Conservation (phyloP, 805 yeast species). For the Cyberlindnera suaveolens region DNA sequence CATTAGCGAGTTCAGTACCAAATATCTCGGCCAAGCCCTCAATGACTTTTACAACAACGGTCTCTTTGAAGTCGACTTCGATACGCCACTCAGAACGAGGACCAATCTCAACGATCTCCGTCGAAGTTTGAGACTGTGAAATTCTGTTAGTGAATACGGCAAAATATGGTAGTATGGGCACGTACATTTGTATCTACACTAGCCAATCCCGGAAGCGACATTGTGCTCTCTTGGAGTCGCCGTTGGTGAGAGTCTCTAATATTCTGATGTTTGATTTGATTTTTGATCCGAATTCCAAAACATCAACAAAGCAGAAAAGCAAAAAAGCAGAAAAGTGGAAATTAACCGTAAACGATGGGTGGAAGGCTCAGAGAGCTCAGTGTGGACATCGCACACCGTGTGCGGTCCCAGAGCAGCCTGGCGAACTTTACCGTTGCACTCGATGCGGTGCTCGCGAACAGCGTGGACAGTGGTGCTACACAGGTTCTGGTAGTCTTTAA, state of each 20-base stretch:
- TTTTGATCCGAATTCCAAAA: not conserved
- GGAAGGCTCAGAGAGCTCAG: slow-evolving; percentile 3
- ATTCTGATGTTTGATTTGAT: not conserved
- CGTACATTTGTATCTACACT: slow-evolving; percentile 3
- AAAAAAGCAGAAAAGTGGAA: not conserved
- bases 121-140: not conserved
- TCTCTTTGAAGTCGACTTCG: slow-evolving; percentile 51
- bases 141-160: not conserved
- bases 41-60: slow-evolving; percentile 43
- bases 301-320: not conserved
- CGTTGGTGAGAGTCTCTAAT: not conserved
- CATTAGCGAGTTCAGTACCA: slow-evolving; percentile 86
- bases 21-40: slow-evolving; percentile 82
- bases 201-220: slow-evolving; percentile 15
- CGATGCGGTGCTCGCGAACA: slow-evolving; percentile 46
- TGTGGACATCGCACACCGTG: slow-evolving; percentile 8
- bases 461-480: slow-evolving; percentile 47
- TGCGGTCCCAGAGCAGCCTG: slow-evolving; percentile 21
- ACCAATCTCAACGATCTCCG: slow-evolving; percentile 17
- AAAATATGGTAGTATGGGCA: not conserved
- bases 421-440: slow-evolving; percentile 35
- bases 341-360: not conserved
- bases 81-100: slow-evolving; percentile 66
- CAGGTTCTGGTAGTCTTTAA: slow-evolving; percentile 32
- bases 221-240: not conserved